Evolutionary conservation across 768 basidiomycete species (phyloP).

Genomic region (Podaxis pistillaris): DNA sequence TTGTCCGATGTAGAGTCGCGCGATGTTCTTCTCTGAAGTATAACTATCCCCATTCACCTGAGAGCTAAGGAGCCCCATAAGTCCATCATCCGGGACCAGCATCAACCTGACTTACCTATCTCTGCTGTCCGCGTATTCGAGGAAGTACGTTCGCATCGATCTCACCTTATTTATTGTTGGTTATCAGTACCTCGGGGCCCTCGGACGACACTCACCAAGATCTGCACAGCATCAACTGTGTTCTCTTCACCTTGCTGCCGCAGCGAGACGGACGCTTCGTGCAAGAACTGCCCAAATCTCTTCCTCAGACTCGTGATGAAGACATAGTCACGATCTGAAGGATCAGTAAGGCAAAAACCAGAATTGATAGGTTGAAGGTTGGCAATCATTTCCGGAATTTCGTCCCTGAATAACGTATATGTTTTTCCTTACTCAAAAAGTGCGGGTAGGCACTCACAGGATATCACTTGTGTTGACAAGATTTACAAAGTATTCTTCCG

Average conservation of each 20-base stretch:
- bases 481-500: constrained; percentile 44
- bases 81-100: not conserved
- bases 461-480: constrained; percentile 60
- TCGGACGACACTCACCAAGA: constrained; percentile 46
- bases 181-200: not conserved
- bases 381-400: constrained; percentile 77
- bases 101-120: constrained; percentile 35
- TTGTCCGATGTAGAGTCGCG: constrained; percentile 66
- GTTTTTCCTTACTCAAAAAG: not conserved
- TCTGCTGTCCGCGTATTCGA: constrained; percentile 73
- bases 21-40: constrained; percentile 59
- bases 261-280: constrained; percentile 65
- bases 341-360: constrained; percentile 67
- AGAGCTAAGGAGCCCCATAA: constrained; percentile 36
- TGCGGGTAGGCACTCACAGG: constrained; percentile 42
- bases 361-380: constrained; percentile 57
- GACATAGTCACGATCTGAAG: constrained; percentile 60
- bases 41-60: constrained; percentile 57
- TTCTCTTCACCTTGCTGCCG: constrained; percentile 77
- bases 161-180: constrained; percentile 42
- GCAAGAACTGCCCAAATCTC: constrained; percentile 69
- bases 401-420: constrained; percentile 38
- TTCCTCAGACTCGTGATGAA: constrained; percentile 55
- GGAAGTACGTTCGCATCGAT: constrained; percentile 67
- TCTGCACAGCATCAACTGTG: constrained; percentile 77